phyloP scores from a whole-genome alignment of 495 filamentous ascomycete species.

The Xanthoparmelia taractica region DNA sequence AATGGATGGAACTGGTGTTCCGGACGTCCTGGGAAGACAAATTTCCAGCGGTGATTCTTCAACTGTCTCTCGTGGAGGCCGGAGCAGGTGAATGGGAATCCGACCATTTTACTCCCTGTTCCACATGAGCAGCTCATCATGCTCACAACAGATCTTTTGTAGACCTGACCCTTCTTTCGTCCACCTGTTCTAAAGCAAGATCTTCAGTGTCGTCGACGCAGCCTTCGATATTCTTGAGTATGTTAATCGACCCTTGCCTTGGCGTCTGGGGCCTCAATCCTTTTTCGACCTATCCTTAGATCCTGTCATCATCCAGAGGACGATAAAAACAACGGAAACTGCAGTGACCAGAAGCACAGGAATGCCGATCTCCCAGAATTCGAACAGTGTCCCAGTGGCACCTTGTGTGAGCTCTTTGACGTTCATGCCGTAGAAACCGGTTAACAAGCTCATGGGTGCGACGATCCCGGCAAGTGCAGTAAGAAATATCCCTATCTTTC shows the following conservation, averaged over 20 bases:
- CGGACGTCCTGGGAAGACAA: neutral
- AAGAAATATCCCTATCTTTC: conserved; percentile 16
- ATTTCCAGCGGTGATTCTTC: neutral
- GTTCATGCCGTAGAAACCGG: conserved; percentile 22
- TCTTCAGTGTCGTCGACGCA: neutral
- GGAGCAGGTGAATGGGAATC: too few relatives aligned
- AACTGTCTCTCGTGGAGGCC: neutral
- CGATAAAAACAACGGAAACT: neutral
- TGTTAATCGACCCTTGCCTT: neutral
- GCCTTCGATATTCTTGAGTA: neutral
- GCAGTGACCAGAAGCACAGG: conserved; percentile 13
- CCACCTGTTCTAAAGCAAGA: neutral
- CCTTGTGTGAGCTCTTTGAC: conserved; percentile 12
- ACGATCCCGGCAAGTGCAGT: conserved; percentile 17
- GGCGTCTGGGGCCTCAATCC: neutral
- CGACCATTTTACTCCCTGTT: neutral
- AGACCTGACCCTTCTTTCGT: neutral
- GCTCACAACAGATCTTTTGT: neutral
- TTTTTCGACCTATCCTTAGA: neutral
- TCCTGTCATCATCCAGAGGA: conserved; percentile 15
- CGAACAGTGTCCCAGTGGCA: conserved; percentile 12
- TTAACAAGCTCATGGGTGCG: conserved; percentile 17
- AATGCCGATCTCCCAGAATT: conserved; percentile 19
- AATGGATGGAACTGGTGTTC: neutral
- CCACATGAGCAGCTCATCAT: neutral